A percentile compares a stretch with the other conserved stretches of the same genome.
phyloP scores from a whole-genome alignment of 371 early-diverging fungal species.

The Thermomucor indicae-seudaticae region DNA sequence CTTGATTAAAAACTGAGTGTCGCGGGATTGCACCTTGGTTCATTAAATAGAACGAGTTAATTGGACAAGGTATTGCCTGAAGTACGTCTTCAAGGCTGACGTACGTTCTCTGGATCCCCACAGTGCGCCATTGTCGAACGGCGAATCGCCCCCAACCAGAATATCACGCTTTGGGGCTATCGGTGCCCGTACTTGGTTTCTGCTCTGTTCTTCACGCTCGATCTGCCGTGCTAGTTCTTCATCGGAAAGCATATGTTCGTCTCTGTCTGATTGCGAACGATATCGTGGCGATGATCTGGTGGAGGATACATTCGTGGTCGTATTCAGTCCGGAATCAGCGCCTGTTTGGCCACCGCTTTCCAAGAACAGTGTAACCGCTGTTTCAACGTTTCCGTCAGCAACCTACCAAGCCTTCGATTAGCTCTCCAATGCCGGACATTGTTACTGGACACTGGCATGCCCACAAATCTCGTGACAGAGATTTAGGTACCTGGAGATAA shows the following conservation, averaged over 20 bases:
- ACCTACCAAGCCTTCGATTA: slow-evolving; percentile 23
- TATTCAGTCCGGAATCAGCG: not conserved
- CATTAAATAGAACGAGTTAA: too few relatives aligned
- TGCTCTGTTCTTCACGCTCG: slow-evolving; percentile 36
- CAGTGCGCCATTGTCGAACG: slow-evolving; percentile 5
- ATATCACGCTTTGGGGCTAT: slow-evolving; percentile 75
- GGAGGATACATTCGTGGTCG: not conserved
- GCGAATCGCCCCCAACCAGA: slow-evolving; percentile 48
- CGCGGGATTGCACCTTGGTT: too few relatives aligned
- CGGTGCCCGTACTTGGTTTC: slow-evolving; percentile 60
- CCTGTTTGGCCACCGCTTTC: slow-evolving; percentile 24
- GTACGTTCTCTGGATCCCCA: slow-evolving; percentile 4
- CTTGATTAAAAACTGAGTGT: slow-evolving; percentile 45
- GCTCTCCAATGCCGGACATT: too few relatives aligned
- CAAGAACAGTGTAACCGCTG: slow-evolving; percentile 34
- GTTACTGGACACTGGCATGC: too few relatives aligned
- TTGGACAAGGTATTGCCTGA: too few relatives aligned
- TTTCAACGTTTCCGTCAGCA: slow-evolving; percentile 39
- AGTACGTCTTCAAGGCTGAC: too few relatives aligned
- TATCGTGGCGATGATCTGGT: slow-evolving; percentile 1
- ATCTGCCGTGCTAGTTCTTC: slow-evolving; percentile 51
- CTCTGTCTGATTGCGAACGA: slow-evolving; percentile 8
- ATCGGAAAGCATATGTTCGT: too few relatives aligned
- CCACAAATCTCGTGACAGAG: too few relatives aligned
- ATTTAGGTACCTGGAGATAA: slow-evolving; percentile 43